phyloP scores from a whole-genome alignment of 139 green algal genomes.

The Pleodorina starrii region DNA sequence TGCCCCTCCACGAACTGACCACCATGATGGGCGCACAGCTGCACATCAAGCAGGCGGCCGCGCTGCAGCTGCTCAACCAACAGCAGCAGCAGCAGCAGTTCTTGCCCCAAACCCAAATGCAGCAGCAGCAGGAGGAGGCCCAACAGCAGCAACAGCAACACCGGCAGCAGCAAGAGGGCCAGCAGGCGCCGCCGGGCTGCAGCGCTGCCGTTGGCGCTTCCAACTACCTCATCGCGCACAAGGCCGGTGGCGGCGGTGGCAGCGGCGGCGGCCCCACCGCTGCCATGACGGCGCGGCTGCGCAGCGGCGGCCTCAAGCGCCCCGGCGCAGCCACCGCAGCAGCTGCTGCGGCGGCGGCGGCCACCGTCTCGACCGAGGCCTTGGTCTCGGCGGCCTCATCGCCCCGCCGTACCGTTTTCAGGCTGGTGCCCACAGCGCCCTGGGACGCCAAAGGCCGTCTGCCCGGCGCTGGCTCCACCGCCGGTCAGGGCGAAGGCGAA shows the following conservation, averaged over 20 bases:
- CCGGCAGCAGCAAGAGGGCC: background rate
- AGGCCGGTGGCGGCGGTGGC: background rate
- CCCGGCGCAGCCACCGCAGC: background rate
- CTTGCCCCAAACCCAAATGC: background rate
- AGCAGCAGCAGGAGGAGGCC: background rate
- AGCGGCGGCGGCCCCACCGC: background rate
- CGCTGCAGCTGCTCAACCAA: background rate
- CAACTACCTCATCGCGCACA: background rate
- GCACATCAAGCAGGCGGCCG: slow-evolving; percentile 27
- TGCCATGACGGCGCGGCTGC: background rate
- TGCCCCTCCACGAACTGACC: slow-evolving; percentile 25
- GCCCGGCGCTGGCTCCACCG: background rate
- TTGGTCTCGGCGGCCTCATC: no score
- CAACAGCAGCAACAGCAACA: background rate
- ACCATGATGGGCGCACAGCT: slow-evolving; percentile 36
- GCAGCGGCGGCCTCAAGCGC: background rate
- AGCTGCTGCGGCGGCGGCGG: background rate
- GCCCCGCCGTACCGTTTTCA: background rate
- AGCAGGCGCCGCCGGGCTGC: background rate
- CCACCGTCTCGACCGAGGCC: background rate
- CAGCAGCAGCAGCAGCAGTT: background rate
- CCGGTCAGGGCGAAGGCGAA: background rate
- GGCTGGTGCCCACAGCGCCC: background rate
- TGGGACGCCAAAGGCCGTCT: slow-evolving; percentile 12
- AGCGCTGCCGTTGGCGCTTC: background rate